Percentiles rank a stretch among this genome's conserved stretches.
phyloP scores from a whole-genome alignment of 495 filamentous ascomycete species.

The Hypoxylon trugodes region DNA sequence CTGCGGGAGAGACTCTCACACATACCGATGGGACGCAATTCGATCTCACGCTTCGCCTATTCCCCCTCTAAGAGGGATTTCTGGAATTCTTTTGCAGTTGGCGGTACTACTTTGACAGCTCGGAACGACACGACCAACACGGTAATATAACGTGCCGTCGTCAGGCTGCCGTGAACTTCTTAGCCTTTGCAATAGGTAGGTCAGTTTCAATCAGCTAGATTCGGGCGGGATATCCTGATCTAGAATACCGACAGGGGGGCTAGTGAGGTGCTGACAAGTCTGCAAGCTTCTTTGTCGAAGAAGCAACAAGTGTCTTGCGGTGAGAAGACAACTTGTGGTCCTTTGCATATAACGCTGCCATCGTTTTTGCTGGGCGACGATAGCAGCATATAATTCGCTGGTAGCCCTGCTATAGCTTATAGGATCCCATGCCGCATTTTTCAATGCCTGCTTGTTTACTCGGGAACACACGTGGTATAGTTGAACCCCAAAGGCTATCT shows the following conservation, averaged over 20 bases:
- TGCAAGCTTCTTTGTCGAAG: constrained; percentile 21
- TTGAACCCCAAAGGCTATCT: constrained; percentile 4
- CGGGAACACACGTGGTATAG: constrained; percentile 32
- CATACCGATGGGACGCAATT: constrained; percentile 28
- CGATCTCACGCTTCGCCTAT: constrained; percentile 10
- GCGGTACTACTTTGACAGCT: constrained; percentile 14
- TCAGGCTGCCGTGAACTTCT: constrained; percentile 19
- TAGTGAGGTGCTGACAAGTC: constrained; percentile 32
- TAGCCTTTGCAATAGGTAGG: constrained; percentile 12
- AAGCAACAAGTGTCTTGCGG: constrained; percentile 37
- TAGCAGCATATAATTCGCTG: constrained; percentile 9
- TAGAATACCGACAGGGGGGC: constrained; percentile 28
- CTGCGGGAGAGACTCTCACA: constrained; percentile 19
- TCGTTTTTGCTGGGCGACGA: constrained; percentile 23
- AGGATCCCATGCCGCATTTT: constrained; percentile 10
- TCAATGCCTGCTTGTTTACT: constrained; percentile 9
- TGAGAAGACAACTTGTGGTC: constrained; percentile 19
- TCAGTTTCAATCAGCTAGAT: constrained; percentile 21
- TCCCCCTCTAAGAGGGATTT: constrained; percentile 15
- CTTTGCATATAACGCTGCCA: constrained; percentile 27
- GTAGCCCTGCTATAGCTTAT: constrained; percentile 2
- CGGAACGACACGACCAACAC: constrained; percentile 10
- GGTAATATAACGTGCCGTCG: constrained; percentile 19
- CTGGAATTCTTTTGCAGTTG: constrained; percentile 5
- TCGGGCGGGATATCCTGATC: constrained; percentile 33